A percentile compares a stretch with the other conserved stretches of the same genome.
Conservation (phyloP, 2,329 filamentous ascomycete species). For the Fusarium humuli region DNA sequence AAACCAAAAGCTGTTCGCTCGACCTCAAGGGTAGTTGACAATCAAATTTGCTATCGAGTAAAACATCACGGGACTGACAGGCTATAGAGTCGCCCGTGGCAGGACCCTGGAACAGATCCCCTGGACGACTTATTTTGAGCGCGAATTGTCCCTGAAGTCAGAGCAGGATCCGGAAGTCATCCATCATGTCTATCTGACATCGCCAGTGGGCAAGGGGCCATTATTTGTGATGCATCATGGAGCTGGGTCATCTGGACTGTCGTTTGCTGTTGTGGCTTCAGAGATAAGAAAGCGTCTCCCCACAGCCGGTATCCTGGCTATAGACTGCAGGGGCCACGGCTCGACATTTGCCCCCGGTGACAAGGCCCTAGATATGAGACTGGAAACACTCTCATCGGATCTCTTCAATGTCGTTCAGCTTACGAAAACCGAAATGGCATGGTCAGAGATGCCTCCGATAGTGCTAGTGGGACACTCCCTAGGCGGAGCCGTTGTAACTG, state of each 20-base stretch:
- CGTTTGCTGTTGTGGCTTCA: conserved; percentile 83
- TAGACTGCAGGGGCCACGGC: conserved; percentile 91
- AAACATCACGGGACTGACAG: conserved; percentile 43
- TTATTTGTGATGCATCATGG: conserved; percentile 96
- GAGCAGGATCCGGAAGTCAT: conserved; percentile 61
- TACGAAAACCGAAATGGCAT: conserved; percentile 75
- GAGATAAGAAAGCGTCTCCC: conserved; percentile 84
- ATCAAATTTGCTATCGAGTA: conserved; percentile 10
- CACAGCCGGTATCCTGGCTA: conserved; percentile 82
- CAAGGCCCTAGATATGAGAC: conserved; percentile 70
- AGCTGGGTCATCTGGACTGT: conserved; percentile 91
- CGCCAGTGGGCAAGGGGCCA: conserved; percentile 79
- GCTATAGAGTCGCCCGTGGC: conserved; percentile 59
- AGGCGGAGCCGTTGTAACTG: conserved; percentile 89
- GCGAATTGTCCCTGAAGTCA: conserved; percentile 80
- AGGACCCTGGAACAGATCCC: conserved; percentile 73
- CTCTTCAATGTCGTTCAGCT: conserved; percentile 75
- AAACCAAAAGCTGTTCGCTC: conserved; percentile 78
- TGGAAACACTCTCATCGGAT: conserved; percentile 79
- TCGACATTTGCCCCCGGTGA: conserved; percentile 66
- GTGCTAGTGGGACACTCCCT: conserved; percentile 92
- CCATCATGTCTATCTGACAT: conserved; percentile 90
- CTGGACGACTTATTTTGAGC: conserved; percentile 92
- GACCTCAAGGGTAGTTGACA: conserved; percentile 70
- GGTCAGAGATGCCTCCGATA: conserved; percentile 78